Evolutionary conservation across 768 basidiomycete genomes (phyloP).

Genomic region (Leccinum rimulosum): DNA sequence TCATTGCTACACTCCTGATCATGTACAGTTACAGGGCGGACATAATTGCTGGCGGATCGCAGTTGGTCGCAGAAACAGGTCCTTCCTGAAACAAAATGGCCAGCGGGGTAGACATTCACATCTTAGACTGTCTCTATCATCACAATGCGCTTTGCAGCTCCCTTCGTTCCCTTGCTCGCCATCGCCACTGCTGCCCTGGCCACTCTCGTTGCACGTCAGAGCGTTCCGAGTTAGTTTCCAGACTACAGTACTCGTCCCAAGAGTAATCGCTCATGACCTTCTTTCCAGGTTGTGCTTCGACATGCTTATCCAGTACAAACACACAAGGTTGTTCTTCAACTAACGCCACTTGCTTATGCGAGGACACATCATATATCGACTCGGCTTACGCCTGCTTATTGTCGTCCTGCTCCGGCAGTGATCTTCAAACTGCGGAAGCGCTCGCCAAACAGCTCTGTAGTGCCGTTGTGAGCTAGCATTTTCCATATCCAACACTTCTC

Average conservation of each 20-base stretch:
- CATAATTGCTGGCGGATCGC: background rate
- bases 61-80: background rate
- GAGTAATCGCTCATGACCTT: background rate
- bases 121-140: background rate
- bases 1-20: background rate
- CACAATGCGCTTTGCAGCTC: constrained; percentile 20
- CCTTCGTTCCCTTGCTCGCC: constrained; percentile 13
- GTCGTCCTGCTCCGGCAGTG: constrained; percentile 42
- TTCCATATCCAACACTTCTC: background rate
- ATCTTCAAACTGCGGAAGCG: constrained; percentile 43
- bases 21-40: background rate
- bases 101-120: background rate
- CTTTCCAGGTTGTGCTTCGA: constrained; percentile 46
- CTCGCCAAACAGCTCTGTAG: constrained; percentile 44
- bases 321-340: constrained; percentile 42
- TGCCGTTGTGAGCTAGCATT: constrained; percentile 42
- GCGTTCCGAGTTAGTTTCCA: constrained; percentile 22
- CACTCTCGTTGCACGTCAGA: constrained; percentile 19
- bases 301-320: constrained; percentile 47
- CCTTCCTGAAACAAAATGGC: background rate
- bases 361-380: constrained; percentile 41
- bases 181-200: constrained; percentile 17
- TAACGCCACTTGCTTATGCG: constrained; percentile 64
- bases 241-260: background rate
- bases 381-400: constrained; percentile 49